Evolutionary conservation across 176 grass and related monocot genomes (phyloP).

Genomic region (Poa pratensis): DNA sequence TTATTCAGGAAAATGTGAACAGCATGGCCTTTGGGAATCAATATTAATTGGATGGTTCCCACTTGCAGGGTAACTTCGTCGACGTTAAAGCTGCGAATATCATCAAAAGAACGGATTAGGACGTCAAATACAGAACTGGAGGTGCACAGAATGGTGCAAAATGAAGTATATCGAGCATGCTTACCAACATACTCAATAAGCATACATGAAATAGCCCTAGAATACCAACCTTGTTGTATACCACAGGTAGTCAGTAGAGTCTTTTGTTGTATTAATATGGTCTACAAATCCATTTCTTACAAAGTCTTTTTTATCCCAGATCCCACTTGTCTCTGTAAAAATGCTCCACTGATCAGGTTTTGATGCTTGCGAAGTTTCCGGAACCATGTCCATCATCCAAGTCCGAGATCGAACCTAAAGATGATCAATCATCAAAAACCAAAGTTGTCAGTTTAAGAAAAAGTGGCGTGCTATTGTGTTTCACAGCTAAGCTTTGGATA

Average conservation of each 20-base stretch:
- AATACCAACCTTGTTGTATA: constrained; percentile 80
- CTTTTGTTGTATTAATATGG: constrained; percentile 98
- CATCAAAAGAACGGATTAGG: constrained; percentile 25
- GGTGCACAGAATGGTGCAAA: not conserved
- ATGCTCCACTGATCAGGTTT: constrained; percentile 59
- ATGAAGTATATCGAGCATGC: constrained; percentile 25
- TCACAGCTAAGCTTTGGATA: not conserved
- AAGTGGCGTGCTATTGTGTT: not conserved
- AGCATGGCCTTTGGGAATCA: constrained; percentile 81
- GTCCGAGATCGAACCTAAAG: constrained; percentile 79
- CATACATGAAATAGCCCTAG: constrained; percentile 31
- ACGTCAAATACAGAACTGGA: constrained; percentile 23
- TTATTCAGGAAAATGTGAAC: constrained; percentile 86
- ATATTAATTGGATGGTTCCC: constrained; percentile 53
- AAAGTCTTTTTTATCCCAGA: constrained; percentile 79
- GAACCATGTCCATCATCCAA: constrained; percentile 69
- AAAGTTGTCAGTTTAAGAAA: not conserved
- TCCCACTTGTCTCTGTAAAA: constrained; percentile 72
- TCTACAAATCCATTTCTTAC: constrained; percentile 69
- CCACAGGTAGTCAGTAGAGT: constrained; percentile 98
- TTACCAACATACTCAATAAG: constrained; percentile 4
- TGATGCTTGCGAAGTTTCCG: constrained; percentile 57
- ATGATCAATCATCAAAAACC: constrained; percentile 23
- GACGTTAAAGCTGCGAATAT: constrained; percentile 63
- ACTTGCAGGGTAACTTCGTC: constrained; percentile 52